Conservation (phyloP, 1,284 basidiomycete species). For the Pascua guehoae region DNA sequence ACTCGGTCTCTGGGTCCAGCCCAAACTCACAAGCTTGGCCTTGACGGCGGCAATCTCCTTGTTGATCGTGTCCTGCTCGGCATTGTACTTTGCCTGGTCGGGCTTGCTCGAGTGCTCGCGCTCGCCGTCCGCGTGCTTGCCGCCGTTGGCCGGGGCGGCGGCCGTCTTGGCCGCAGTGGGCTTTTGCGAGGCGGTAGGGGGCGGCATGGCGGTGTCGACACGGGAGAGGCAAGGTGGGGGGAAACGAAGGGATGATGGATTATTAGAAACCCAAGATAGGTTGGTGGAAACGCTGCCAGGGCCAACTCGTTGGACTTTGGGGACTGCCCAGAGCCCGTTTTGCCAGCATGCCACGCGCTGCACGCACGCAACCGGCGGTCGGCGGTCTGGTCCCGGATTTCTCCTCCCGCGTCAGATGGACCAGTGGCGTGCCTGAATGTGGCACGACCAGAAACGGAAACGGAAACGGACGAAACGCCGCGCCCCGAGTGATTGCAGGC, state of each 20-base stretch:
- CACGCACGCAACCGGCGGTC: too few relatives aligned
- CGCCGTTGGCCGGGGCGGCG: conserved; percentile 19
- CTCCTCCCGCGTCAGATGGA: too few relatives aligned
- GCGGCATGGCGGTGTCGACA: conserved; percentile 45
- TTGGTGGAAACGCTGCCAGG: not conserved
- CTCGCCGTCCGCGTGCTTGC: conserved; percentile 42
- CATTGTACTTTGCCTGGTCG: conserved; percentile 74
- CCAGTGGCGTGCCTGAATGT: too few relatives aligned
- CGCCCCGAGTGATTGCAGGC: too few relatives aligned
- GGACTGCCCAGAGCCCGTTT: too few relatives aligned
- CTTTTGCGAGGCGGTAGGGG: conserved; percentile 43
- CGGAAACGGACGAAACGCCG: too few relatives aligned
- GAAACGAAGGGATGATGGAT: not conserved
- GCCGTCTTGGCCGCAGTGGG: conserved; percentile 28
- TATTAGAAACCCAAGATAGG: not conserved
- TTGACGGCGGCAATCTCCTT: conserved; percentile 77
- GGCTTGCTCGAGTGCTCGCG: conserved; percentile 61
- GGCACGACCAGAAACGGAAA: too few relatives aligned
- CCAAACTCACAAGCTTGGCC: conserved; percentile 66
- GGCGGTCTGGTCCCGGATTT: too few relatives aligned
- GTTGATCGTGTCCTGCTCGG: conserved; percentile 77
- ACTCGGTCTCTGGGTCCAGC: too few relatives aligned
- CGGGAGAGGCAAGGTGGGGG: not conserved
- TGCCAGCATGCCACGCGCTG: too few relatives aligned
- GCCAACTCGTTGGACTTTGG: too few relatives aligned